Evolutionary conservation across 2,329 filamentous ascomycete species (phyloP).

Genomic region (Penicillium thymicola): DNA sequence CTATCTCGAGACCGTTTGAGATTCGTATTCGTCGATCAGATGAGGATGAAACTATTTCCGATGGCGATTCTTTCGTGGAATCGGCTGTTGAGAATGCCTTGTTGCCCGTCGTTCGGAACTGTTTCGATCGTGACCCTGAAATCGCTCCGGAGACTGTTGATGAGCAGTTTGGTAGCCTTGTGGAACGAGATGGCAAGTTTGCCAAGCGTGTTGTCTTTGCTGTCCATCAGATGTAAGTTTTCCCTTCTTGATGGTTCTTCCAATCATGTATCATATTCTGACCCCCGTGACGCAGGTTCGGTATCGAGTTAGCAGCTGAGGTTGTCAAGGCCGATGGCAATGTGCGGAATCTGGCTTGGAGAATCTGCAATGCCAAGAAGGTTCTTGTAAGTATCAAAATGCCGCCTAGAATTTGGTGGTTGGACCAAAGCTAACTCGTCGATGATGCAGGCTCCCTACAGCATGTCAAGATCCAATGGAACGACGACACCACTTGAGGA

Average conservation of each 20-base stretch:
- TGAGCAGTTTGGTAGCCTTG: slow-evolving; percentile 78
- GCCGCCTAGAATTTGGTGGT: not conserved
- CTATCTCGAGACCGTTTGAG: slow-evolving; percentile 89
- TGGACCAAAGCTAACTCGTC: slow-evolving; percentile 7
- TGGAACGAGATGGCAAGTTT: slow-evolving; percentile 85
- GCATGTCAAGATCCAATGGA: slow-evolving; percentile 64
- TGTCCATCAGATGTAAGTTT: slow-evolving; percentile 77
- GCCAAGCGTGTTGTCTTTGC: slow-evolving; percentile 88
- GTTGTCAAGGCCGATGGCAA: slow-evolving; percentile 91
- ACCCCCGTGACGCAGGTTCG: slow-evolving; percentile 56
- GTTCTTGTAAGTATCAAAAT: slow-evolving; percentile 66
- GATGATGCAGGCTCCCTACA: slow-evolving; percentile 61
- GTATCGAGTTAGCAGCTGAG: slow-evolving; percentile 88
- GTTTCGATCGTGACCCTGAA: slow-evolving; percentile 85
- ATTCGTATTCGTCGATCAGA: slow-evolving; percentile 79
- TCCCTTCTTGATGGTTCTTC: not conserved
- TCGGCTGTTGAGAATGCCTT: slow-evolving; percentile 71
- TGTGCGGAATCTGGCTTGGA: slow-evolving; percentile 86
- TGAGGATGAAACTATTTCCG: slow-evolving; percentile 63
- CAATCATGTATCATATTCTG: slow-evolving; percentile 6
- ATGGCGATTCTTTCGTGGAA: slow-evolving; percentile 61
- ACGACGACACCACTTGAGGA: slow-evolving; percentile 55
- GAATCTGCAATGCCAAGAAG: slow-evolving; percentile 92
- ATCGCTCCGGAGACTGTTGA: slow-evolving; percentile 78
- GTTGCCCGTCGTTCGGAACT: slow-evolving; percentile 82